These are phyloP conservation scores for Phytophthora palmivora DNA, from an alignment of 352 stramenopile species.

Conservation along the genomic window DNA sequence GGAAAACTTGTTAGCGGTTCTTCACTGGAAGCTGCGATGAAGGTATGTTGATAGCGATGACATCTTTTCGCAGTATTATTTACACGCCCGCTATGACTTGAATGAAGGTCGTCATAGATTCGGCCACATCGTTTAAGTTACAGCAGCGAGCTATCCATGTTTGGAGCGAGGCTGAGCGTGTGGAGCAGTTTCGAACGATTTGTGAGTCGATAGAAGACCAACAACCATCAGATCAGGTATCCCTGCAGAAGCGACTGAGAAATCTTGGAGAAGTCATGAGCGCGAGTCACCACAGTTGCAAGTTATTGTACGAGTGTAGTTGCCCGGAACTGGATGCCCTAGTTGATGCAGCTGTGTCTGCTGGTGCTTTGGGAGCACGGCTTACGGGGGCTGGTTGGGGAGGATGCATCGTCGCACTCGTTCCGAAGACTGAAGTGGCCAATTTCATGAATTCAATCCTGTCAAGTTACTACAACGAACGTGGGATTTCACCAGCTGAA, in stretches of 20 bases:
- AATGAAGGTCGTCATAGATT: slow-evolving; percentile 47
- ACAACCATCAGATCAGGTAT: background rate
- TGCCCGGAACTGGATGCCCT: slow-evolving; percentile 75
- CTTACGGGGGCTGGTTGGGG: slow-evolving; percentile 88
- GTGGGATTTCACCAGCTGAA: slow-evolving; percentile 14
- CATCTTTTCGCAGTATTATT: too few species aligned
- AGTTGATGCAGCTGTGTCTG: slow-evolving; percentile 47
- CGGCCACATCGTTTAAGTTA: slow-evolving; percentile 49
- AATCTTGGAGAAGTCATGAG: slow-evolving; percentile 75
- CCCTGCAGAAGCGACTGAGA: slow-evolving; percentile 13
- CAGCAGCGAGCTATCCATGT: slow-evolving; percentile 72
- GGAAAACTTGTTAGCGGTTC: slow-evolving; percentile 42
- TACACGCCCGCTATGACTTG: too few species aligned
- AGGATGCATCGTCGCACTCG: slow-evolving; percentile 75
- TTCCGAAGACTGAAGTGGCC: slow-evolving; percentile 41
- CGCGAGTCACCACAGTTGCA: slow-evolving; percentile 70
- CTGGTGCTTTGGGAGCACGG: slow-evolving; percentile 68
- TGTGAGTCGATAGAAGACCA: slow-evolving; percentile 21
- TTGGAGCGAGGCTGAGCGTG: slow-evolving; percentile 71
- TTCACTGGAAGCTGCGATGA: slow-evolving; percentile 33
- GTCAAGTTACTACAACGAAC: slow-evolving; percentile 45
- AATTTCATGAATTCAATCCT: slow-evolving; percentile 49
- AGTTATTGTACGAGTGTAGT: slow-evolving; percentile 78
- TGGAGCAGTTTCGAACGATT: slow-evolving; percentile 50
- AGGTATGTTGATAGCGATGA: slow-evolving; percentile 11